A percentile compares a stretch with the other conserved stretches of the same genome.
Conservation (phyloP, 2,329 filamentous ascomycete species). For the Penicillium sp. region DNA sequence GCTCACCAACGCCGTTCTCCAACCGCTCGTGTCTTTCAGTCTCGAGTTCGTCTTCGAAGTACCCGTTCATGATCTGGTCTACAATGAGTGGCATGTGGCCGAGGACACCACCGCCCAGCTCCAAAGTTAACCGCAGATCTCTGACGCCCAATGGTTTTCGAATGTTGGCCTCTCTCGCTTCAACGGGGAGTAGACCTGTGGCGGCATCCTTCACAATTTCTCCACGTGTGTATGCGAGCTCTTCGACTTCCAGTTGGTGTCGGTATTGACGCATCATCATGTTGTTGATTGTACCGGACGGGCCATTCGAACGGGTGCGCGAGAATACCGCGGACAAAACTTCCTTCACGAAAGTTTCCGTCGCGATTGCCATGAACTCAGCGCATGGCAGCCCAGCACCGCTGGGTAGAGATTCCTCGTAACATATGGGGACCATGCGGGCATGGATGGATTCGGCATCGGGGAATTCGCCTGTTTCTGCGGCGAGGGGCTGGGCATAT, state of each 20-base stretch:
- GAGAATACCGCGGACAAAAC: constrained; percentile 56
- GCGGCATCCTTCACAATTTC: constrained; percentile 69
- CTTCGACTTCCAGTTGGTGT: constrained; percentile 71
- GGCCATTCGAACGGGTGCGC: constrained; percentile 57
- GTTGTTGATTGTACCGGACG: constrained; percentile 65
- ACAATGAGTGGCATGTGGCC: constrained; percentile 74
- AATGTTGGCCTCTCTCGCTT: constrained; percentile 72
- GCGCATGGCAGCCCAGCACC: constrained; percentile 56
- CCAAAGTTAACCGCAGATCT: constrained; percentile 73
- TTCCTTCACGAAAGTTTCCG: constrained; percentile 64
- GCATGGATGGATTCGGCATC: constrained; percentile 57
- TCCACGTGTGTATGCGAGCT: constrained; percentile 69
- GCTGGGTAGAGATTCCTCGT: constrained; percentile 60
- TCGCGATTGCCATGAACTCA: constrained; percentile 60
- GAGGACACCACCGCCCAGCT: constrained; percentile 73
- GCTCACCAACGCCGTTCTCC: constrained; percentile 25
- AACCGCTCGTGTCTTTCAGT: constrained; percentile 39
- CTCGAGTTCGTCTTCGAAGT: constrained; percentile 74
- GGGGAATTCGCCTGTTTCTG: constrained; percentile 64
- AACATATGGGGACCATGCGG: constrained; percentile 65
- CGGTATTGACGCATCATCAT: constrained; percentile 79
- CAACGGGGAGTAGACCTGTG: constrained; percentile 74
- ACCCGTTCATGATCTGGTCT: constrained; percentile 67
- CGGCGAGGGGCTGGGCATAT: constrained; percentile 61
- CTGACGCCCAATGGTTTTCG: constrained; percentile 72